Evolutionary conservation across 2,329 filamentous ascomycete species (phyloP).

Genomic region (Mycocentrospora acerina): DNA sequence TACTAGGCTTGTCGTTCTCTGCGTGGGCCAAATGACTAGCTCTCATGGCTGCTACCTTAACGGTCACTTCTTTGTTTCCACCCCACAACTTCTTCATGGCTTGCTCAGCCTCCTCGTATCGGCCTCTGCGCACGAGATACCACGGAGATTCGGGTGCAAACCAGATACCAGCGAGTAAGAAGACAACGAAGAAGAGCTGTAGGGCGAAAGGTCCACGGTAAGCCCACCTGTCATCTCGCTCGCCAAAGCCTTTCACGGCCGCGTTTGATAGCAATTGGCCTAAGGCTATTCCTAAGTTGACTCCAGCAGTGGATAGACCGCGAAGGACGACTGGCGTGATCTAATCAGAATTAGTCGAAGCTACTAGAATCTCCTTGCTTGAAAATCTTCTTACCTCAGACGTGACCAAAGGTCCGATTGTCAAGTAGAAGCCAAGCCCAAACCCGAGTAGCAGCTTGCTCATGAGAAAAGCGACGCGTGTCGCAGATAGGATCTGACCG

Average conservation of each 20-base stretch:
- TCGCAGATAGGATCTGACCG: constrained; percentile 62
- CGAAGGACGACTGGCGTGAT: constrained; percentile 58
- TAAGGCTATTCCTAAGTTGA: constrained; percentile 64
- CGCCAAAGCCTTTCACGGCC: constrained; percentile 48
- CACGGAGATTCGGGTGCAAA: constrained; percentile 69
- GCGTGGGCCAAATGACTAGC: constrained; percentile 76
- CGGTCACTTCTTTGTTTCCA: constrained; percentile 48
- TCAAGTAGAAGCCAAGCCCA: constrained; percentile 17
- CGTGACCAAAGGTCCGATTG: constrained; percentile 17
- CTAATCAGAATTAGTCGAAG: constrained; percentile 43
- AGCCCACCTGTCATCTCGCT: constrained; percentile 57
- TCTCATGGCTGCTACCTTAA: constrained; percentile 57
- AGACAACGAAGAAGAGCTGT: constrained; percentile 72
- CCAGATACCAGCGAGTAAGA: constrained; percentile 62
- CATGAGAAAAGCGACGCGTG: constrained; percentile 13
- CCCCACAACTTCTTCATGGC: constrained; percentile 60
- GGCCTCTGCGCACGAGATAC: constrained; percentile 69
- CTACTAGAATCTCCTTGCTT: too few relatives aligned
- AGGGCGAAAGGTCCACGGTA: constrained; percentile 65
- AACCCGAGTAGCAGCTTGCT: constrained; percentile 14
- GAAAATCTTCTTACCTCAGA: too few relatives aligned
- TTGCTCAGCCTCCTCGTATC: constrained; percentile 63
- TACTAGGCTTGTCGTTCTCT: constrained; percentile 65
- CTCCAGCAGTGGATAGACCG: constrained; percentile 59
- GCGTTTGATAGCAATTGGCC: constrained; percentile 58